Conservation (phyloP, 768 basidiomycete species). For the Vishniacozyma victoriae region DNA sequence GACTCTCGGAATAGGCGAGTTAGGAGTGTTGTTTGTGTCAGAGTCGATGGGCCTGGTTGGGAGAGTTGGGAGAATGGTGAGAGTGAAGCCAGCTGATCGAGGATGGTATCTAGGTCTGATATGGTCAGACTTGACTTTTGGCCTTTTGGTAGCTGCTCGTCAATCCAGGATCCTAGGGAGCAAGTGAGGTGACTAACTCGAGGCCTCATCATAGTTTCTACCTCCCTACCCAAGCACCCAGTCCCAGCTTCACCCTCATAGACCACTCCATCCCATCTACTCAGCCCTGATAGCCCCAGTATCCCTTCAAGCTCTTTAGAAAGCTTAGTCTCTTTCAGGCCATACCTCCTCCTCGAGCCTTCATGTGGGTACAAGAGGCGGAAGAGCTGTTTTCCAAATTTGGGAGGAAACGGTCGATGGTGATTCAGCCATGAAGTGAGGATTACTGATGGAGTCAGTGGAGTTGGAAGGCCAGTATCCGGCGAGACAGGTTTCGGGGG, state of each 20-base stretch:
- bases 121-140: constrained; percentile 46
- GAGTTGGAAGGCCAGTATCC: not conserved
- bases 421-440: constrained; percentile 38
- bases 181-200: constrained; percentile 44
- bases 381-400: constrained; percentile 55
- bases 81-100: constrained; percentile 67
- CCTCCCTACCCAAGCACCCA: constrained; percentile 68
- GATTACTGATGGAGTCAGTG: constrained; percentile 16
- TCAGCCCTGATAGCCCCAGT: constrained; percentile 24
- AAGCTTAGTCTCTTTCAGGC: constrained; percentile 64
- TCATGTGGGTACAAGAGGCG: constrained; percentile 80
- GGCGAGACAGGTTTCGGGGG: constrained; percentile 16
- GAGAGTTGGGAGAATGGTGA: constrained; percentile 57
- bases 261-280: constrained; percentile 42
- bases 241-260: constrained; percentile 48
- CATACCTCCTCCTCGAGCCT: constrained; percentile 64
- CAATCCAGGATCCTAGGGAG: not conserved
- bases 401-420: constrained; percentile 31
- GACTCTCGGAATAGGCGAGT: constrained; percentile 55
- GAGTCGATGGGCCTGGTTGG: constrained; percentile 1
- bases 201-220: constrained; percentile 52
- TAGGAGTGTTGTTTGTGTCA: constrained; percentile 48
- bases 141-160: constrained; percentile 1
- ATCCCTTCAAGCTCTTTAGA: constrained; percentile 51
- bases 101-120: constrained; percentile 58